These are phyloP conservation scores for Chlorella sp. DNA, from an alignment of 139 green algal species.

Conservation along the genomic window DNA sequence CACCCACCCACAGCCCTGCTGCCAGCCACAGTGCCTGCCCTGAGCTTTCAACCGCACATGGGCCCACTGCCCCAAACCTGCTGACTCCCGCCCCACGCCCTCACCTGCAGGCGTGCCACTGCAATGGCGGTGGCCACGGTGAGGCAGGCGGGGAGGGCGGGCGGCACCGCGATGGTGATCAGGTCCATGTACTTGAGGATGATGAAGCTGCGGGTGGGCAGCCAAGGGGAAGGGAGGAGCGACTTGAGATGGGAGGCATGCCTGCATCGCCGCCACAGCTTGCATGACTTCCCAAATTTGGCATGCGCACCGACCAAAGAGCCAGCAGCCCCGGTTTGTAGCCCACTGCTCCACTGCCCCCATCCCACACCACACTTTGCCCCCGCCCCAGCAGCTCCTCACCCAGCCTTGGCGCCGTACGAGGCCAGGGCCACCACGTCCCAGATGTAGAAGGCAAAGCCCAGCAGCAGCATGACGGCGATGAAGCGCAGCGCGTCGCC, in stretches of 20 bases:
- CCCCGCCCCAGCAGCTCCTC: background rate
- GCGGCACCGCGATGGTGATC: constrained; percentile 81
- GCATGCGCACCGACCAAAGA: too few species aligned
- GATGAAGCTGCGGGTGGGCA: constrained; percentile 20
- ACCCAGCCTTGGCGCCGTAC: constrained; percentile 46
- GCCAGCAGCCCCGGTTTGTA: too few species aligned
- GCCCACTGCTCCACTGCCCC: too few species aligned
- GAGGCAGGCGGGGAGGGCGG: constrained; percentile 79
- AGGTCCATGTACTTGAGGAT: constrained; percentile 73
- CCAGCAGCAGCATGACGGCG: constrained; percentile 63
- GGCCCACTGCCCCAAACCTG: too few species aligned
- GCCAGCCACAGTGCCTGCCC: too few species aligned
- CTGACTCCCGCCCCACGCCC: too few species aligned
- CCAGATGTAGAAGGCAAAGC: constrained; percentile 68
- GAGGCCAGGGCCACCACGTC: constrained; percentile 58
- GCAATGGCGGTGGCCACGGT: constrained; percentile 73
- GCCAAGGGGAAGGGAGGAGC: background rate
- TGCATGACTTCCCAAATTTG: too few species aligned
- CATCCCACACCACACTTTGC: too few species aligned
- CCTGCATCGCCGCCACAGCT: too few species aligned
- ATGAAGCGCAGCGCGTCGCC: constrained; percentile 73
- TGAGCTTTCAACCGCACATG: too few species aligned
- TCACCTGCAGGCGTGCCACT: constrained; percentile 58
- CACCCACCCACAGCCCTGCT: too few species aligned
- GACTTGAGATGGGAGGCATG: too few species aligned